phyloP scores from a whole-genome alignment of 2,329 filamentous ascomycete genomes.

The Calonectria montana region DNA sequence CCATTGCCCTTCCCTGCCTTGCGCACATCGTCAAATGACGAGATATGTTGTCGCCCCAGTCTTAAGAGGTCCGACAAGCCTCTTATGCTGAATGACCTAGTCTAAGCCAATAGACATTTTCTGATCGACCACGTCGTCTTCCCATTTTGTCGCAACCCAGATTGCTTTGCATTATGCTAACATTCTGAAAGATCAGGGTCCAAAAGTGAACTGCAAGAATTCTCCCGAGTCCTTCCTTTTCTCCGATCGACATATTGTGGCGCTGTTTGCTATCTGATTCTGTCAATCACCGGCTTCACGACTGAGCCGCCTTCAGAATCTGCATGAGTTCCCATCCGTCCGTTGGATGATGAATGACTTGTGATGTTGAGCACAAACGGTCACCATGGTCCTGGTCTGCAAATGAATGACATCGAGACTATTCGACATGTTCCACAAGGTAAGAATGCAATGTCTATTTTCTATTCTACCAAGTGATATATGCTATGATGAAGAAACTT shows the following conservation, averaged over 20 bases:
- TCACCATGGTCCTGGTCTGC: too few relatives aligned
- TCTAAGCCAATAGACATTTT: conserved; percentile 67
- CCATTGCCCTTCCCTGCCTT: background rate
- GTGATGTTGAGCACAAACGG: too few relatives aligned
- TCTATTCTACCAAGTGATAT: conserved; percentile 31
- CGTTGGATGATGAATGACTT: too few relatives aligned
- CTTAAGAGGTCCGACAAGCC: conserved; percentile 61
- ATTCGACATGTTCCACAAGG: conserved; percentile 24
- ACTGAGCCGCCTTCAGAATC: conserved; percentile 50
- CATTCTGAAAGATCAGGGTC: conserved; percentile 29
- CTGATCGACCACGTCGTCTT: conserved; percentile 50
- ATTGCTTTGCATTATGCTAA: conserved; percentile 33
- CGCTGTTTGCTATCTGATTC: conserved; percentile 54
- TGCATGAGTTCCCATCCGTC: conserved; percentile 17
- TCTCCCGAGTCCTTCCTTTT: background rate
- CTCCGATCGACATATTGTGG: conserved; percentile 45
- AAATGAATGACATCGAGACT: background rate
- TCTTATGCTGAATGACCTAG: conserved; percentile 62
- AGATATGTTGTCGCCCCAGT: conserved; percentile 62
- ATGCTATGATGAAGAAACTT: conserved; percentile 73
- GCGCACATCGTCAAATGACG: conserved; percentile 50
- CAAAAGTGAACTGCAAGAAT: conserved; percentile 21
- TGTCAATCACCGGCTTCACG: conserved; percentile 60
- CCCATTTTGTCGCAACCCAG: conserved; percentile 19
- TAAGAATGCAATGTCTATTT: conserved; percentile 41